A percentile compares a stretch with the other conserved stretches of the same genome.
These are phyloP conservation scores for Pythium monospermum DNA, from an alignment of 352 stramenopile genomes.

Conservation along the genomic window DNA sequence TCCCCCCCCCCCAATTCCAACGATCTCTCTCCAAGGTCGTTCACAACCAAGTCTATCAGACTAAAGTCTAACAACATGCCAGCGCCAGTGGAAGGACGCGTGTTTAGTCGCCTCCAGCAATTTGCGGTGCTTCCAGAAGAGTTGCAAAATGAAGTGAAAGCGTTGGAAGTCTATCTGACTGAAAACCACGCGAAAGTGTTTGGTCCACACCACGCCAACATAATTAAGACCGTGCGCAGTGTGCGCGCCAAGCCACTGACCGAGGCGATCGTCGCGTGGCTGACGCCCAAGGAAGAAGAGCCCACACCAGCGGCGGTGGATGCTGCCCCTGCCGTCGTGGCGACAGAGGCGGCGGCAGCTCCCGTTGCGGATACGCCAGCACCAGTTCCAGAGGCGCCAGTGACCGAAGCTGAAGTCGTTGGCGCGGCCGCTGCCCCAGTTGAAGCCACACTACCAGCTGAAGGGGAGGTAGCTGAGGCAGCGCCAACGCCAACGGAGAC, in stretches of 20 bases:
- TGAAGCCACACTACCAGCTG: not conserved
- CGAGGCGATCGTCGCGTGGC: constrained; percentile 39
- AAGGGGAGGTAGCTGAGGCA: too few relatives aligned
- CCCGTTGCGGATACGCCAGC: not conserved
- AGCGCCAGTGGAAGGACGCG: constrained; percentile 13
- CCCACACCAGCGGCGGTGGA: not conserved
- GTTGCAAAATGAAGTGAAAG: constrained; percentile 5
- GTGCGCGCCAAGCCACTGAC: constrained; percentile 40
- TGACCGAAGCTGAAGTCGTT: too few relatives aligned
- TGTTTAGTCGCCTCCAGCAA: constrained; percentile 17
- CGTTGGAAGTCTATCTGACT: constrained; percentile 28
- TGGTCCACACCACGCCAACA: constrained; percentile 18
- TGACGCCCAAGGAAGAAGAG: constrained; percentile 8
- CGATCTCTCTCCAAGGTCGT: not conserved
- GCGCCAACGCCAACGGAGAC: not conserved
- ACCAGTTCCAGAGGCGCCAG: not conserved
- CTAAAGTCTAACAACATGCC: constrained; percentile 1
- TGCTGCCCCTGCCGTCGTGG: not conserved
- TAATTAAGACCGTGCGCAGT: constrained; percentile 37
- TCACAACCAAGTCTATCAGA: not conserved
- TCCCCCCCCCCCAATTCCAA: not conserved
- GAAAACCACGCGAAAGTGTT: constrained; percentile 31
- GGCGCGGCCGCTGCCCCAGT: not conserved
- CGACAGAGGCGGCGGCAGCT: not conserved
- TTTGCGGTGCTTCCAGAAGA: constrained; percentile 8